Base-by-base conservation (phyloP, 768 basidiomycete species). In the Tylopilus felleus region DNA sequence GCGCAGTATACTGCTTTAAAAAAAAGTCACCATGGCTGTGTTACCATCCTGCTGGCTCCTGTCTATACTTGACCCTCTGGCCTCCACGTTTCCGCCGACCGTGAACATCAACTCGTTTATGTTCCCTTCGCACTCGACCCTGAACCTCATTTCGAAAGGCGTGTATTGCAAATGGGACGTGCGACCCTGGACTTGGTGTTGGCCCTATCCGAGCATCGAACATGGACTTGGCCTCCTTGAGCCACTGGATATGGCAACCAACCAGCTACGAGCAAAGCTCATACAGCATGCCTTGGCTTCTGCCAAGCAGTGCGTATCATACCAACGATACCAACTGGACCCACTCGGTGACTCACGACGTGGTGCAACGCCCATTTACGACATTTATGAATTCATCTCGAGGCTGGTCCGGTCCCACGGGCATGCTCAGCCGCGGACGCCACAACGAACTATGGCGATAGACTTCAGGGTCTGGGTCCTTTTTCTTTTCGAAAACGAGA, bases 61-160 rank as follows among this genome's bases (percentile, higher is more conserved):
- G 39, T 50, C 51, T 56, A 46, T 46, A 46, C 53, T 40, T 12
- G 49, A 47, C n/a, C 27, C 22, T 50, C 29, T 17, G 1, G 3
- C 22, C 17, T 47, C 33, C 59, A 50, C 45, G 19, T 46, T 49
- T 46, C 21, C 8, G n/a, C 47, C 27, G 50, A 56, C 41, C 28
- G n/a, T 45, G 51, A 60, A 41, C 60, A 21, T 54, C 52, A 45
- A 46, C 28, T 49, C 22, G 28, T 38, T 58, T n/a, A 14, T 33
- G 31, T 57, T 25, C 41, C 43, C 42, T 57, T 62, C 61, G 57
- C 61, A 59, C 61, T 51, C 21, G 47, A 40, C 61, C 60, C 61
- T 62, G 60, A 36, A 12, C 57, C 60, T 59, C 52, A 46, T 60
- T 60, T 22, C 39, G 14, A 33, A 46, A 21, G 3, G 38, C 25